Evolutionary conservation across 2,329 filamentous ascomycete species (phyloP), one percentile per base, ranked within the genome.

Genomic region (Botrytis galanthina): DNA sequence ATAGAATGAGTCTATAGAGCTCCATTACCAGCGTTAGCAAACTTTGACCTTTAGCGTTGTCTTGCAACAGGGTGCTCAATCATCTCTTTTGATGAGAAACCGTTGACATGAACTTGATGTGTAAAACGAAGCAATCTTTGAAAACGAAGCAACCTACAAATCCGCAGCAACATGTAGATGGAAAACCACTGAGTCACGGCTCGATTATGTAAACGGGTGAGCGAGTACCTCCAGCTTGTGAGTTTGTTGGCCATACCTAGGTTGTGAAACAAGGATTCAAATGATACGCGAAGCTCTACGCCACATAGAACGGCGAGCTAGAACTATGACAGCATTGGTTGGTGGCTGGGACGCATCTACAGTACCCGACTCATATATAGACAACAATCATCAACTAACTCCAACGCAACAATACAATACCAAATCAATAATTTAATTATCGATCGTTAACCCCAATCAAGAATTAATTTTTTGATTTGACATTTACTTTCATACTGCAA

Each of bases 311-410:
- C 62, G 44, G 44, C 37, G 39, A 42, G 2, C 51, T 42, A 44
- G 37, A 18, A 42, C 26, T 63, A 68, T 68, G 64, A 68, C 64
- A 68, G 64, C 64, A 68, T 68, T 68, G 64, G 48, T 48, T 20
- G 46, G 48, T 68, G 66, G 66, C 66, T 68, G 66, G 48, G 46
- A 51, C 35, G 44, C 26, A 39, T 57, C n/a, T n/a, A 26, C 39
- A 37, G 26, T 48, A 48, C n/a, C n/a, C n/a, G n/a, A n/a, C 29
- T 16, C 29, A 35, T 64, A 39, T 54, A 35, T 32, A 54, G 14
- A 54, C 64, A 67, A 54, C 46, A n/a, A 51, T 20, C 26, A 54
- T 48, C 35, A 26, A 51, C 35, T 39, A 54, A 42, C 18, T 68
- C 16, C 18, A 32, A 68, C 18, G 32, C 46, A 51, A 39, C n/a